Base-by-base conservation (phyloP, 441 rosid species). In the Lepidium campestre region DNA sequence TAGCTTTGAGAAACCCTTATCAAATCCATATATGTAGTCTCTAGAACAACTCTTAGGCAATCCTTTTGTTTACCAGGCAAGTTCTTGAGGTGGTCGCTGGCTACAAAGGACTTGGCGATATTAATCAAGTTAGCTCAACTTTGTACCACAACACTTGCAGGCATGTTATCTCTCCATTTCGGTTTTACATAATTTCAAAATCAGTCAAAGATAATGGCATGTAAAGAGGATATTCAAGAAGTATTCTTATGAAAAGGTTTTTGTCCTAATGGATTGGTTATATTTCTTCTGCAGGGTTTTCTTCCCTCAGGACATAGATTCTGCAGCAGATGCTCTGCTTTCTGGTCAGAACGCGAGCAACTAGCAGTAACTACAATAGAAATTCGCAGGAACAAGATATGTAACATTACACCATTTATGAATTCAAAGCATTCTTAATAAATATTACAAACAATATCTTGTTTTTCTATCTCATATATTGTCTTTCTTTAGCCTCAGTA, bases 11-110 rank as follows among this genome's bases (percentile, higher is more conserved):
- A 47, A 57, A 25, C n/a, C n/a, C 13, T 17, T 27, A 11, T 61
- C n/a, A 58, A 52, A 52, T 42, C 27, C 19, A 10, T 40, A 11
- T 46, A 3, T 48, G 3, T 15, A 39, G 7, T 67, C 39, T 27
- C 4, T 17, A 18, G 12, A 31, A 54, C 54, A 29, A 7, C 11
- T 25, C 20, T 61, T 31, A 57, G 14, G 57, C 42, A 32, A 27
- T 5, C n/a, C 0, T 41, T 71, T 39, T 52, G 35, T 9, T 80
- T 19, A 48, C 32, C 84, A 93, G 99, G 72, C 97, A 93, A 86
- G 96, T 93, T 70, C 91, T 91, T 57, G 99, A 91, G 79, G 93
- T 89, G 32, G 85, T 93, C 76, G 91, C 94, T 63, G 97, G 97
- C 60, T 86, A 86, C 49, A 91, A 89, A 81, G 93, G 96, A 65